Conservation (phyloP, 208 protist genomes). For the Trypanosoma melophagium region DNA sequence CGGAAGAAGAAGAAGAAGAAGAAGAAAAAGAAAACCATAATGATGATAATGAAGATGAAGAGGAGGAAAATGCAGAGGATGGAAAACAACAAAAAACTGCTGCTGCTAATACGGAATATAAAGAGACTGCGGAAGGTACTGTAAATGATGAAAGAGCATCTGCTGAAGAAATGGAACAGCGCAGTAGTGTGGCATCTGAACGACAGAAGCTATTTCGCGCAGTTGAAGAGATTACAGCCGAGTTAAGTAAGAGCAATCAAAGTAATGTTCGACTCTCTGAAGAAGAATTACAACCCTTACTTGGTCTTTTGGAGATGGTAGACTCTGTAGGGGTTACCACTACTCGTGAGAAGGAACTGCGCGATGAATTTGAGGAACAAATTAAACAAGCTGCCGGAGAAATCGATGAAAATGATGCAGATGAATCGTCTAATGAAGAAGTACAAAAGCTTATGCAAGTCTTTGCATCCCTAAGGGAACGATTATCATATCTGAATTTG, state of each 20-base stretch:
- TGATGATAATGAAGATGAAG: not conserved
- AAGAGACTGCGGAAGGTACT: not conserved
- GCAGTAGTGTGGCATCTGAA: not conserved
- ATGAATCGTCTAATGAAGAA: not conserved
- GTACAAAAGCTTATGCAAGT: constrained; percentile 16
- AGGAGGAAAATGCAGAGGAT: constrained; percentile 2
- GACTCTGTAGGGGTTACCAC: constrained; percentile 28
- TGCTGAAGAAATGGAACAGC: constrained; percentile 1
- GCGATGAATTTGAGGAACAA: constrained; percentile 28
- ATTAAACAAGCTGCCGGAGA: constrained; percentile 20
- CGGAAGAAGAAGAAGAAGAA: not conserved
- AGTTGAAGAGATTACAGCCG: constrained; percentile 36
- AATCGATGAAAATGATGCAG: not conserved
- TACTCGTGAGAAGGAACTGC: constrained; percentile 24
- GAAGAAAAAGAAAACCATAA: not conserved
- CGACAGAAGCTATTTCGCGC: constrained; percentile 24
- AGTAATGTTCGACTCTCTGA: constrained; percentile 17
- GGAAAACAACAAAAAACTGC: not conserved
- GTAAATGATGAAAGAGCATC: not conserved
- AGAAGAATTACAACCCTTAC: constrained; percentile 31
- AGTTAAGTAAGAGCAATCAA: constrained; percentile 29
- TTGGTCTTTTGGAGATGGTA: constrained; percentile 30
- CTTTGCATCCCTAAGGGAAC: not conserved
- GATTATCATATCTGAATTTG: not conserved
- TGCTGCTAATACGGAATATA: not conserved